Evolutionary conservation across 768 basidiomycete species (phyloP).

Genomic region (Ramaria sp.): DNA sequence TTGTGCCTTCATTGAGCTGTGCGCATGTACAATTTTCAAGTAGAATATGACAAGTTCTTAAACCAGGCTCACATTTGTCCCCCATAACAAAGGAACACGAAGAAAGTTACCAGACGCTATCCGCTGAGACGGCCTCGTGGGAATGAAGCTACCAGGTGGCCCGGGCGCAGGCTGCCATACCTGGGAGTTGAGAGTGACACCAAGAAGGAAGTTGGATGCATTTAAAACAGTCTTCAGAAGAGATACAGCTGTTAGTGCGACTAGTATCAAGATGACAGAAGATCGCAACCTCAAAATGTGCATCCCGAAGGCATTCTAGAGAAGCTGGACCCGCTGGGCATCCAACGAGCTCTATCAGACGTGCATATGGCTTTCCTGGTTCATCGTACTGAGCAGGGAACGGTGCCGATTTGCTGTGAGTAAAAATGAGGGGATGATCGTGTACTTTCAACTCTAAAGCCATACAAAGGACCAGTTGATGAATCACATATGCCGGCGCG

Average conservation of each 20-base stretch:
- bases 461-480: conserved; percentile 44
- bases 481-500: conserved; percentile 45
- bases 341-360: conserved; percentile 34
- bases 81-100: conserved; percentile 44
- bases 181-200: conserved; percentile 35
- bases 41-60: background rate
- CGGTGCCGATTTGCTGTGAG: conserved; percentile 39
- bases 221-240: conserved; percentile 34
- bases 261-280: background rate
- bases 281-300: conserved; percentile 31
- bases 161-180: conserved; percentile 50
- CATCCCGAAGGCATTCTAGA: conserved; percentile 33
- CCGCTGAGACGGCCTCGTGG: conserved; percentile 33
- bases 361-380: conserved; percentile 39
- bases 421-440: background rate
- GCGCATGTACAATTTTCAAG: background rate
- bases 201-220: conserved; percentile 37
- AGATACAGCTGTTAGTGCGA: background rate
- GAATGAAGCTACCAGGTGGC: conserved; percentile 36
- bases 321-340: conserved; percentile 31
- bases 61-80: conserved; percentile 36
- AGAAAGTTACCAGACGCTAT: conserved; percentile 39
- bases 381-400: conserved; percentile 36
- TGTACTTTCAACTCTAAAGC: background rate
- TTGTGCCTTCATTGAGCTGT: conserved; percentile 47